Evolutionary conservation across 2,329 filamentous ascomycete species (phyloP), one percentile per base, ranked within the genome.

Genomic region (Aspergillus sp.): DNA sequence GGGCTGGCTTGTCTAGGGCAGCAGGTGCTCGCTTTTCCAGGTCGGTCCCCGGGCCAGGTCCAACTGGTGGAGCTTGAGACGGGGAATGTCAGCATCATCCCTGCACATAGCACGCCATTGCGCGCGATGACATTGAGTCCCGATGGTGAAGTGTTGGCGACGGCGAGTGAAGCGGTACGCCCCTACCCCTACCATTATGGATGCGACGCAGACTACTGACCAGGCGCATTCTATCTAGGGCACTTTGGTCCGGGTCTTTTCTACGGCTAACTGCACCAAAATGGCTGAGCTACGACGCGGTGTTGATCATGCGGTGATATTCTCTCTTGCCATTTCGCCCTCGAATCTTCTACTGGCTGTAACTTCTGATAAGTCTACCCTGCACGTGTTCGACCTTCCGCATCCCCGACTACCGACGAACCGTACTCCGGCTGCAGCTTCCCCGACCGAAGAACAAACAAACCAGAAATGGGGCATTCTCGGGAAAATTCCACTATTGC

Each of bases 291-390:
- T 97, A 52, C 88, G 95, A 47, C 88, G 95, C 36, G 95, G 95
- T 45, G 89, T 96, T 51, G 95, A 99, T 70, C 89, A 88, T 38
- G 93, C 95, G 15, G 87, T 88, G 57, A 90, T 98, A 66, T 97
- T 91, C 78, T 94, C 91, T 2, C 82, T 99, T 10, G 89, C 90
- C 10, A 95, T 99, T 74, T 96, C 91, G 19, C 93, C 93, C 0
- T 88, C 88, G 0, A 91, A 90, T 55, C 86, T 84, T 47, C 85
- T 92, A 72, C 84, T 98, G 10, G 95, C 95, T 25, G 94, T 92
- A 63, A 98, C 94, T 1, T 97, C 93, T 1, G 95, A 99, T 81
- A 99, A 98, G 78, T 93, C 91, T 5, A 99, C 93, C 0, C 82
- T 99, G 10, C 95, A 99, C 76, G 85, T 99, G 39, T 99, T 97